phyloP scores from a whole-genome alignment of 306 rosid species.

The Prunus fruticosa region DNA sequence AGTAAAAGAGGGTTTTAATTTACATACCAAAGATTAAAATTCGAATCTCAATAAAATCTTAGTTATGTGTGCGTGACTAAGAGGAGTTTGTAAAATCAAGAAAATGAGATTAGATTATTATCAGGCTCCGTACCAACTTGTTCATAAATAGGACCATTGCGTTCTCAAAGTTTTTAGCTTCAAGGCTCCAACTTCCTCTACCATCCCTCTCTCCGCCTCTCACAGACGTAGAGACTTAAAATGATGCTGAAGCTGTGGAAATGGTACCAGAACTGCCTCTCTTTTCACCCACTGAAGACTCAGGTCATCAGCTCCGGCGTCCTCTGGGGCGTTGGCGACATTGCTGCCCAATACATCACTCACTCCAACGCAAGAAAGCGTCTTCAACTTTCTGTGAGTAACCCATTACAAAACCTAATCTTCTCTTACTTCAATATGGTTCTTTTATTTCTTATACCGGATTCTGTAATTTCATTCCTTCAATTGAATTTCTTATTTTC shows the following conservation, averaged over 20 bases:
- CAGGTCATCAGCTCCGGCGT: slow-evolving; percentile 65
- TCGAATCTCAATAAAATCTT: accelerated
- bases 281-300: slow-evolving; percentile 71
- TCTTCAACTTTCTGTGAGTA: slow-evolving; percentile 45
- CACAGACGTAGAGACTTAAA: not conserved
- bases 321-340: slow-evolving; percentile 78
- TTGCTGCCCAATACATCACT: slow-evolving; percentile 74
- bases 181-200: not conserved
- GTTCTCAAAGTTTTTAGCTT: not conserved
- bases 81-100: not conserved
- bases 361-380: slow-evolving; percentile 42
- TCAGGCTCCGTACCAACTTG: not conserved
- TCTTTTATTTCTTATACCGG: not conserved
- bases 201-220: not conserved
- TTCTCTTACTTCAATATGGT: not conserved
- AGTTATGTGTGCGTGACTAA: not conserved
- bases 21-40: accelerated
- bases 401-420: not conserved
- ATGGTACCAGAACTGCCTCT: slow-evolving; percentile 70
- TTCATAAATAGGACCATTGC: slow-evolving; percentile 15
- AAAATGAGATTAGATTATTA: not conserved
- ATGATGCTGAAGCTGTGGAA: slow-evolving; percentile 61
- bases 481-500: not conserved
- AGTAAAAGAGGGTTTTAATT: too few relatives aligned
- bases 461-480: not conserved